Evolutionary conservation across 202 grass and related monocot species (phyloP).

Genomic region (Eragrostis tef): DNA sequence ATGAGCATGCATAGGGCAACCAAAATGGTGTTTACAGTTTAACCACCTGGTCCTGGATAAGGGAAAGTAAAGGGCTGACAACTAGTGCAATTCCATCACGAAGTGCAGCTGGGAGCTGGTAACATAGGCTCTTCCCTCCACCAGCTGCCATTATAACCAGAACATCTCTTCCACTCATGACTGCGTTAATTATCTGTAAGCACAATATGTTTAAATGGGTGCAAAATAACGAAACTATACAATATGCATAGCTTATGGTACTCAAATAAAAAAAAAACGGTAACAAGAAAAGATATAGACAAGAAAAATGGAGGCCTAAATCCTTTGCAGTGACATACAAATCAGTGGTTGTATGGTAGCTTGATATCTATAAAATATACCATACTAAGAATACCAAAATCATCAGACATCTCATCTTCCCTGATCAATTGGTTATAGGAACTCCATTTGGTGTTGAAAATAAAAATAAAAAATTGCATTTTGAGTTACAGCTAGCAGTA

Average conservation of each 20-base stretch:
- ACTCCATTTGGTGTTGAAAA: background rate
- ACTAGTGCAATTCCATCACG: slow-evolving; percentile 74
- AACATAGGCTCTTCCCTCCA: slow-evolving; percentile 88
- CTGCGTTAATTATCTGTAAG: slow-evolving; percentile 88
- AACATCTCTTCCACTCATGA: slow-evolving; percentile 87
- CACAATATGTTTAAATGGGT: slow-evolving; percentile 34
- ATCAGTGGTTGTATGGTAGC: background rate
- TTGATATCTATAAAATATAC: slow-evolving; percentile 1
- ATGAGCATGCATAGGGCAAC: slow-evolving; percentile 23
- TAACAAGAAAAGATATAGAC: slow-evolving; percentile 14
- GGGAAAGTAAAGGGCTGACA: slow-evolving; percentile 86
- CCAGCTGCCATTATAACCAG: slow-evolving; percentile 98
- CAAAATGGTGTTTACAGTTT: slow-evolving; percentile 18
- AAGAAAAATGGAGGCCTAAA: slow-evolving; percentile 13
- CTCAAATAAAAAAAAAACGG: slow-evolving; percentile 9
- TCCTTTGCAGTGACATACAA: slow-evolving; percentile 7
- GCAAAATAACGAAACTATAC: slow-evolving; percentile 17
- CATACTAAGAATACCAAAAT: slow-evolving; percentile 37
- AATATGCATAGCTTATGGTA: slow-evolving; percentile 9
- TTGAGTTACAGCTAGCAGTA: slow-evolving; percentile 19
- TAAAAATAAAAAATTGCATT: slow-evolving; percentile 12
- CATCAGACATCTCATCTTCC: background rate
- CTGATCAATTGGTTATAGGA: slow-evolving; percentile 5
- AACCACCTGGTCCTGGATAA: slow-evolving; percentile 88
- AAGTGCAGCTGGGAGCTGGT: slow-evolving; percentile 87